Percentiles rank a stretch among this genome's conserved stretches.
Conservation (phyloP, 495 filamentous ascomycete species). For the Hypoxylon trugodes region DNA sequence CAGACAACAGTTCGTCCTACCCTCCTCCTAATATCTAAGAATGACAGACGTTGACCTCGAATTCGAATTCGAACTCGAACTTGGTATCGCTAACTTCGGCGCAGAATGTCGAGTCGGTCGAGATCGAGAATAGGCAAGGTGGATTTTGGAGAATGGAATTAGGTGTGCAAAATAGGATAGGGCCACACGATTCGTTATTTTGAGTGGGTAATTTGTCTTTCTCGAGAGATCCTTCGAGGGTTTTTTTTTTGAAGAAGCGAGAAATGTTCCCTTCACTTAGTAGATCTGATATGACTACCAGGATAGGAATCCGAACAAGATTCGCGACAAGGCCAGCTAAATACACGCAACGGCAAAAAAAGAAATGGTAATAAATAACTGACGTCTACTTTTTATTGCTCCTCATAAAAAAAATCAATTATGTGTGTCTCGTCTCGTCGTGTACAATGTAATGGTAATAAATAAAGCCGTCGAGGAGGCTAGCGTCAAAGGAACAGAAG, state of each 20-base stretch:
- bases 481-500: conserved; percentile 12
- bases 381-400: background rate
- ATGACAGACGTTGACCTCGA: background rate
- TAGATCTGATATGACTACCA: conserved; percentile 19
- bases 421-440: background rate
- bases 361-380: background rate
- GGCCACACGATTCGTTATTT: conserved; percentile 11
- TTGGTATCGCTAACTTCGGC: background rate
- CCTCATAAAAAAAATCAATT: conserved; percentile 2
- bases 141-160: background rate
- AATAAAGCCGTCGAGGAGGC: conserved; percentile 1
- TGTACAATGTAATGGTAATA: conserved; percentile 4
- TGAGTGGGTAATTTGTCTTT: conserved; percentile 21
- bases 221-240: conserved; percentile 18
- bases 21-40: conserved; percentile 15
- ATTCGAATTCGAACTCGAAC: conserved; percentile 2
- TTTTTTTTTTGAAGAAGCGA: background rate
- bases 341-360: conserved; percentile 11
- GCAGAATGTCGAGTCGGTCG: conserved; percentile 1
- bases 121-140: background rate
- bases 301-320: conserved; percentile 17
- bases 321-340: conserved; percentile 9
- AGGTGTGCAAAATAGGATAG: background rate
- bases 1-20: conserved; percentile 34
- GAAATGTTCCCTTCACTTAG: conserved; percentile 13